phyloP scores from a whole-genome alignment of 169 alveolate genomes.

The Plasmodium knowlesi region DNA sequence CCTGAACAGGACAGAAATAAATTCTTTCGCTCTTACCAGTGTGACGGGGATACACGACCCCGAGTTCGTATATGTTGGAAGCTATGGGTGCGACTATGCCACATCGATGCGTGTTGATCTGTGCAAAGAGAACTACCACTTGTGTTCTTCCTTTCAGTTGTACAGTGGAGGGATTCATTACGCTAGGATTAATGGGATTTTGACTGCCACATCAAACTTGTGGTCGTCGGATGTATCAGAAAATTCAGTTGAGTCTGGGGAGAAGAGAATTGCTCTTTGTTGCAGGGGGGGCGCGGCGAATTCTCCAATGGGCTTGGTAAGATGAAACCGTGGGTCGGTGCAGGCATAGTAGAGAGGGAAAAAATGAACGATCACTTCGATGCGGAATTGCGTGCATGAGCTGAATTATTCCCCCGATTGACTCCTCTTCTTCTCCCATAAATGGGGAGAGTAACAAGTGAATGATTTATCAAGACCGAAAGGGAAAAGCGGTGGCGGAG shows the following conservation, averaged over 20 bases:
- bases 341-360: neutral
- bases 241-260: slow-evolving; percentile 15
- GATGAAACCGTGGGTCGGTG: neutral
- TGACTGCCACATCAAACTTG: slow-evolving; percentile 76
- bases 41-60: slow-evolving; percentile 55
- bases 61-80: slow-evolving; percentile 74
- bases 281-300: slow-evolving; percentile 3
- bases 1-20: slow-evolving; percentile 28
- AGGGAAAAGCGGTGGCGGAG: no score
- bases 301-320: neutral
- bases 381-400: neutral
- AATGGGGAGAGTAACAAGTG: neutral
- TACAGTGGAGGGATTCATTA: slow-evolving; percentile 82
- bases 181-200: slow-evolving; percentile 84
- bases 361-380: neutral
- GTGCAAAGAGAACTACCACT: slow-evolving; percentile 77
- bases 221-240: slow-evolving; percentile 78
- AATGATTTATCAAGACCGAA: neutral
- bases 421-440: neutral
- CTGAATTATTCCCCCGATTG: neutral
- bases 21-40: slow-evolving; percentile 29
- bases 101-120: slow-evolving; percentile 76
- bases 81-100: slow-evolving; percentile 73
- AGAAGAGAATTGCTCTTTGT: slow-evolving; percentile 56
- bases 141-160: slow-evolving; percentile 82